These are phyloP conservation scores for Arthrobotrys musiformis DNA, from an alignment of 2,329 filamentous ascomycete genomes.

Conservation along the genomic window DNA sequence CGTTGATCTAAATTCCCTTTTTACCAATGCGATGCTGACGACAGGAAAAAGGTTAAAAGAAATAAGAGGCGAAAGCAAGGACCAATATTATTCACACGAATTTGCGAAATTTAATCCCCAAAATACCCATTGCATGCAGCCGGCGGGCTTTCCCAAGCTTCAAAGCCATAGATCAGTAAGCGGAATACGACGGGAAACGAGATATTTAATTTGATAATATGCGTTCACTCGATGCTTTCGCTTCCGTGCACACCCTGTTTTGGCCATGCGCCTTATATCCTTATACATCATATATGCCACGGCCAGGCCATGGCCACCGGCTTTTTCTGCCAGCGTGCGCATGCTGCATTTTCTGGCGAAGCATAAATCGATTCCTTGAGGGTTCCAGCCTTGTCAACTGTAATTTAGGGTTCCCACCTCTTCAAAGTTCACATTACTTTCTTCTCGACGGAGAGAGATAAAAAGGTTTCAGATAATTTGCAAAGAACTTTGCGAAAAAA, in stretches of 20 bases:
- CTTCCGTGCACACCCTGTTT: conserved; percentile 17
- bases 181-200: conserved; percentile 53
- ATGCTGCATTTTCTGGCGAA: conserved; percentile 21
- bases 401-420: conserved; percentile 42
- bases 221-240: conserved; percentile 5
- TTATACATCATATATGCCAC: too few relatives aligned
- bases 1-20: too few relatives aligned
- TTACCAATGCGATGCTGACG: conserved; percentile 36
- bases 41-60: neutral
- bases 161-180: conserved; percentile 45
- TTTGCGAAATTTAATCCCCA: conserved; percentile 25
- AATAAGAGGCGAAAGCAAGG: conserved; percentile 17
- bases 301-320: too few relatives aligned
- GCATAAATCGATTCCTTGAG: conserved; percentile 42
- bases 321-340: too few relatives aligned
- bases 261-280: conserved; percentile 3
- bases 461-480: conserved; percentile 14
- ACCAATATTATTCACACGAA: too few relatives aligned
- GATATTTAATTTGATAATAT: conserved; percentile 41
- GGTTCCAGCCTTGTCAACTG: conserved; percentile 23
- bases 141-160: conserved; percentile 16
- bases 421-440: neutral
- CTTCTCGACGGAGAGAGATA: neutral
- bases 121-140: conserved; percentile 24
- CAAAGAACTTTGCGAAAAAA: conserved; percentile 41